A percentile compares a stretch with the other conserved stretches of the same genome.
phyloP scores from a whole-genome alignment of 2,329 filamentous ascomycete genomes.

The Acrodontium crateriforme region DNA sequence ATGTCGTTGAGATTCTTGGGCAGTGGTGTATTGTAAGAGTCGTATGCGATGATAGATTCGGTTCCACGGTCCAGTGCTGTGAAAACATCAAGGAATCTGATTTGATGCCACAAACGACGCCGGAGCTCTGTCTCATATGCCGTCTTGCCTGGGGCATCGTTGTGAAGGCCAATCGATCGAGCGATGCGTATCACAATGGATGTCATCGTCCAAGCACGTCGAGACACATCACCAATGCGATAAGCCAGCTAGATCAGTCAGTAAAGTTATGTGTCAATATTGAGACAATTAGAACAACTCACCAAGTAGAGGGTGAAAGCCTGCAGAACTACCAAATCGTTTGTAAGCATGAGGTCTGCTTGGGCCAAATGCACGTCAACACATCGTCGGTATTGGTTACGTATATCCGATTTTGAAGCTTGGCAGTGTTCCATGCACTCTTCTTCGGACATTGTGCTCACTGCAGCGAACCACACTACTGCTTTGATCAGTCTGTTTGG shows the following conservation, averaged over 20 bases:
- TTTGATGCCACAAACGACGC: slow-evolving; percentile 19
- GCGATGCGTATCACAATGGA: slow-evolving; percentile 20
- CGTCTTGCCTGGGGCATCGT: slow-evolving; percentile 11
- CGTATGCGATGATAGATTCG: slow-evolving; percentile 12
- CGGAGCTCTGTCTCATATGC: slow-evolving; percentile 19
- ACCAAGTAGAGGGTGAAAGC: slow-evolving; percentile 17
- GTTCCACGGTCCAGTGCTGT: slow-evolving; percentile 19
- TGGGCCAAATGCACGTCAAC: slow-evolving; percentile 20
- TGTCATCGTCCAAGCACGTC: slow-evolving; percentile 19
- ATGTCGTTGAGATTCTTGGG: slow-evolving; percentile 20
- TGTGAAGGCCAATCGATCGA: slow-evolving; percentile 18
- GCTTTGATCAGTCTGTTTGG: slow-evolving; percentile 16
- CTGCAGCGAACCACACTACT: slow-evolving; percentile 19
- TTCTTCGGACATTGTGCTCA: slow-evolving; percentile 17
- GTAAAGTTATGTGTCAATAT: neutral
- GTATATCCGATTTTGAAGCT: slow-evolving; percentile 9
- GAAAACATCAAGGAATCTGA: slow-evolving; percentile 20
- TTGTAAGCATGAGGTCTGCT: slow-evolving; percentile 19
- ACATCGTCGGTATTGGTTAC: slow-evolving; percentile 12
- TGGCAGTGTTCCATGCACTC: slow-evolving; percentile 13
- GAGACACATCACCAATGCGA: slow-evolving; percentile 14
- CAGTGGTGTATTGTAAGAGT: slow-evolving; percentile 11
- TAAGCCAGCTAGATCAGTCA: slow-evolving; percentile 8
- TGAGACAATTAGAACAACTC: slow-evolving; percentile 1
- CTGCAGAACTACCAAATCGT: slow-evolving; percentile 19